Percentiles rank a stretch among this genome's conserved stretches.
phyloP scores from a whole-genome alignment of 2,329 filamentous ascomycete species.

The Curvularia eragrostidis region DNA sequence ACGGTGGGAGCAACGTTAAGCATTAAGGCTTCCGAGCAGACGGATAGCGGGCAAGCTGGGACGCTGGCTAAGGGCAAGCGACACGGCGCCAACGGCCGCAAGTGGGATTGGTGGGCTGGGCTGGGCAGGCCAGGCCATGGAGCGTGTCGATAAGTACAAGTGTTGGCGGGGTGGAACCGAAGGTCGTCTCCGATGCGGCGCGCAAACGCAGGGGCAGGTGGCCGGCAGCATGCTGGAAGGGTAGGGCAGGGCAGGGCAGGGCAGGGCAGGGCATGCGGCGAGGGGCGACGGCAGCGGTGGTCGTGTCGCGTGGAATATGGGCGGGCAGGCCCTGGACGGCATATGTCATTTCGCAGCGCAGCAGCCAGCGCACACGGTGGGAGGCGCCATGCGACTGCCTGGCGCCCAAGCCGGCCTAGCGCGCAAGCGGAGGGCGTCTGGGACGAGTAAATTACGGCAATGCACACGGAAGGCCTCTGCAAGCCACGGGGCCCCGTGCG shows the following conservation, averaged over 20 bases:
- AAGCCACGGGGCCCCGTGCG: constrained; percentile 36
- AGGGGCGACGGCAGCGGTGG: too few relatives aligned
- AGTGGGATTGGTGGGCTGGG: constrained; percentile 43
- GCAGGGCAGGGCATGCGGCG: too few relatives aligned
- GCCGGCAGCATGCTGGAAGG: constrained; percentile 29
- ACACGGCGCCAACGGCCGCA: constrained; percentile 43
- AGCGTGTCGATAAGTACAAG: too few relatives aligned
- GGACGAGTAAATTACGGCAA: constrained; percentile 37
- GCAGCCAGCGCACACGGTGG: constrained; percentile 40
- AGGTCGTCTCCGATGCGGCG: constrained; percentile 33
- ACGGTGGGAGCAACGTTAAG: constrained; percentile 27
- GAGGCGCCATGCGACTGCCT: constrained; percentile 30
- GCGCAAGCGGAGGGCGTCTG: constrained; percentile 16
- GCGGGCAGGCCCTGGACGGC: constrained; percentile 23
- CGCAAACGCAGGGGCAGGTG: constrained; percentile 39
- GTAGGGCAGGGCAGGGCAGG: constrained; percentile 24
- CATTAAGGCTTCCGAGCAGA: constrained; percentile 33
- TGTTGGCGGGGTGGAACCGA: constrained; percentile 35
- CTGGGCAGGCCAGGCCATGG: too few relatives aligned
- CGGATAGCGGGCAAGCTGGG: constrained; percentile 32
- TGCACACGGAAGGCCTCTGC: constrained; percentile 19
- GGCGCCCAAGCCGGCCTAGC: constrained; percentile 26
- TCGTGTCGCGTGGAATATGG: too few relatives aligned
- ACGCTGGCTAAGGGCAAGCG: constrained; percentile 35
- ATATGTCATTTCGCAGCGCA: constrained; percentile 41